Evolutionary conservation across 805 yeast genomes (phyloP), one percentile per base, ranked within the genome.

Genomic region (Ogataea kodamae): DNA sequence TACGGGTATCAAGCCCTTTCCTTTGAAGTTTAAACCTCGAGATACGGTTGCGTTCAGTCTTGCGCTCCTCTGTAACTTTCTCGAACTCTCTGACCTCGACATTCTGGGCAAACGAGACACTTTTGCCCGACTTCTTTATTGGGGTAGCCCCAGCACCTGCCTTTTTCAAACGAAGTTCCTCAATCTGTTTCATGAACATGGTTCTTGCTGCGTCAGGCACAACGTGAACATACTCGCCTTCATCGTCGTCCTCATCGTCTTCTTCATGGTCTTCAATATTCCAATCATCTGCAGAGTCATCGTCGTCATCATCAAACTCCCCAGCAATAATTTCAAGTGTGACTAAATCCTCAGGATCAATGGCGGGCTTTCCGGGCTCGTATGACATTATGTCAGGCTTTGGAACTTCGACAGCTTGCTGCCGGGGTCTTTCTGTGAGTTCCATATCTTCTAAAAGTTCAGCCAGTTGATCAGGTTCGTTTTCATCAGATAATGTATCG

Each of bases 21-120:
- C 42, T 35, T 18, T 34, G 40, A 13, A 29, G 31, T 28, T 47
- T 49, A 33, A 45, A 45, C 12, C 39, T 38, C 7, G 52, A 48
- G 6, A 42, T 39, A 18, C 38, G 42, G 4, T 16, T 12, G 14
- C 27, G 27, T 25, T 49, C 52, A 55, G 67, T 42, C 30, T 52
- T 39, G 40, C 74, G 48, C 22, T 66, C 66, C 18, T 66, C 67
- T 49, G 79, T 74, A 3, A 76, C 62, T 43, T 76, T 72, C 30
- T 74, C 81, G 29, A 81, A 66, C 37, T 76, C 77, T 41, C 77
- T 78, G 8, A 81, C 70, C 27, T 77, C 73, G 19, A 77, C 61
- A 2, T 59, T 59, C 1, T 65, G 64, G 0, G 78, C 65, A 57
- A 80, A 81, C 11, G 68, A 55, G 7, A 81, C 86, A n/a, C n/a